phyloP scores from a whole-genome alignment of 225 moss, liverwort and hornwort species.

The Bryum argenteum region DNA sequence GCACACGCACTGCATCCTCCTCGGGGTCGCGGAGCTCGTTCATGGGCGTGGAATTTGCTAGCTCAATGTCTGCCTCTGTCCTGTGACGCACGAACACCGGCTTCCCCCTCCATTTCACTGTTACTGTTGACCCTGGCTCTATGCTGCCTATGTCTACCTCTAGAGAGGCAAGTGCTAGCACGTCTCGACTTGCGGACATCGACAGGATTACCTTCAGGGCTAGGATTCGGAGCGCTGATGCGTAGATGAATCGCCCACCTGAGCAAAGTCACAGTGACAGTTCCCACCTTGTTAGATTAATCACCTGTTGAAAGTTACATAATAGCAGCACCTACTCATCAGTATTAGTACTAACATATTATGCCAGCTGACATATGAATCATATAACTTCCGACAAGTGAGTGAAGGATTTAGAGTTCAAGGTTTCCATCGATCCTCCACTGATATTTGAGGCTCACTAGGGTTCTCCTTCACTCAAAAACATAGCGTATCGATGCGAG shows the following conservation, averaged over 20 bases:
- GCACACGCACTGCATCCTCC: constrained; percentile 40
- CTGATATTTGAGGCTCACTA: no score
- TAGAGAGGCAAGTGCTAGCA: constrained; percentile 37
- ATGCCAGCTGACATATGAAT: no score
- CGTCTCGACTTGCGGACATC: constrained; percentile 49
- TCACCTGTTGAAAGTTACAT: neutral
- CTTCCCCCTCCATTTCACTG: constrained; percentile 55
- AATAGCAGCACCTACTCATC: no score
- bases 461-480: no score
- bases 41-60: constrained; percentile 42
- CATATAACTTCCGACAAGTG: no score
- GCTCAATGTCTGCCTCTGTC: constrained; percentile 43
- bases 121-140: constrained; percentile 42
- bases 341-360: no score
- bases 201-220: constrained; percentile 45
- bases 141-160: constrained; percentile 46
- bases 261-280: neutral
- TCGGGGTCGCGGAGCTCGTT: constrained; percentile 50
- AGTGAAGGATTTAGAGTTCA: no score
- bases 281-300: neutral
- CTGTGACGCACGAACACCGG: constrained; percentile 46
- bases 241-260: constrained; percentile 46
- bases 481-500: no score
- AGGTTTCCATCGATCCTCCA: no score
- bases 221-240: constrained; percentile 41